Conservation (phyloP, 371 early-diverging fungal species). For the Mortierella sp. region DNA sequence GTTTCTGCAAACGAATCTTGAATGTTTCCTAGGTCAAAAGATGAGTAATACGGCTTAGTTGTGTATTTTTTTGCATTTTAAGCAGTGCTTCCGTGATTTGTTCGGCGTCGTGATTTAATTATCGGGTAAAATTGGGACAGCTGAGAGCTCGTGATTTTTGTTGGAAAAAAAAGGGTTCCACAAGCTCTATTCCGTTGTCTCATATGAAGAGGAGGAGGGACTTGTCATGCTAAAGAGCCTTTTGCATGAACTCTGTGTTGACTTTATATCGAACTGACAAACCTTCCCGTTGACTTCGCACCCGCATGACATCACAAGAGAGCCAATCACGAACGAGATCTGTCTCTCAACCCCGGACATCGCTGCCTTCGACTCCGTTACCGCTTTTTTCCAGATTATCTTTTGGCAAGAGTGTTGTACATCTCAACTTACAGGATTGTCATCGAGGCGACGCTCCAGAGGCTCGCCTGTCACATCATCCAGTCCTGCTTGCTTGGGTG, state of each 20-base stretch:
- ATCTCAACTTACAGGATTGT: constrained; percentile 75
- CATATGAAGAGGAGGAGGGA: not conserved
- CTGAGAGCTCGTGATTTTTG: not conserved
- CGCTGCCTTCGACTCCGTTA: not conserved
- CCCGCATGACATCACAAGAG: not conserved
- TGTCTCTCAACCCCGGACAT: not conserved
- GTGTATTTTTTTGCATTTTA: not conserved
- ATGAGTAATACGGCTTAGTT: not conserved
- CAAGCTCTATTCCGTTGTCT: too few species aligned
- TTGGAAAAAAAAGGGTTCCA: not conserved
- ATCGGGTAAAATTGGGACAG: constrained; percentile 33
- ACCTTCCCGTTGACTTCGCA: not conserved
- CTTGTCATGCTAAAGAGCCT: constrained; percentile 5
- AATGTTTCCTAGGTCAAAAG: constrained; percentile 77
- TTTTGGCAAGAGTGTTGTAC: not conserved
- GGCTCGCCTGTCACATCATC: constrained; percentile 96
- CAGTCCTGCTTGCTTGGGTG: constrained; percentile 84
- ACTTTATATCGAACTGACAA: not conserved
- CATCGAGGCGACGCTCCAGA: constrained; percentile 91
- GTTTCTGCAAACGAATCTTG: constrained; percentile 81
- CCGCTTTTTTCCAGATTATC: not conserved
- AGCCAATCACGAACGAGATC: constrained; percentile 3
- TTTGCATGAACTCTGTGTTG: not conserved
- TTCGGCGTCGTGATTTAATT: not conserved
- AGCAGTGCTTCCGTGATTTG: not conserved